Percentiles rank a stretch among this genome's conserved stretches.
Conservation (phyloP, 352 stramenopile genomes). For the Globisporangium alternatum region DNA sequence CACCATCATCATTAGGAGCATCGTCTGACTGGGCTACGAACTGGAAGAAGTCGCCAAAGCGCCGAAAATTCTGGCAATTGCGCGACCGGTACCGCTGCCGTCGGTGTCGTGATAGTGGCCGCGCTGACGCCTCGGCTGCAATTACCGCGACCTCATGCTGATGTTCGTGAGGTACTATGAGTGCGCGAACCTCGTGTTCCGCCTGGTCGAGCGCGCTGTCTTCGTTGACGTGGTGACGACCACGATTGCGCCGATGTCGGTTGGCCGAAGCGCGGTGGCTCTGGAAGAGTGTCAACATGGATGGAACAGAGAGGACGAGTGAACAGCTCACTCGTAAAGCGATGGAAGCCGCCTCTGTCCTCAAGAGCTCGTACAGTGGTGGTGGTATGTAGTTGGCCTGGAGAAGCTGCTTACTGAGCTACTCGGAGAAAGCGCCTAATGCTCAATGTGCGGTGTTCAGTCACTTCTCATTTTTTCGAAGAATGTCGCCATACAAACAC, state of each 20-base stretch:
- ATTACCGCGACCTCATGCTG: not conserved
- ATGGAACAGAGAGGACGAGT: not conserved
- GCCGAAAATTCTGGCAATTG: conserved; percentile 24
- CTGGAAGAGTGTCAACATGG: conserved; percentile 13
- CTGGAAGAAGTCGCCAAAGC: conserved; percentile 12
- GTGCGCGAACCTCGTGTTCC: not conserved
- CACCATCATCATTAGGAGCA: not conserved
- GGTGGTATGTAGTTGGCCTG: no score
- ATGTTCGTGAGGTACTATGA: not conserved
- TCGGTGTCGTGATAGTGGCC: not conserved
- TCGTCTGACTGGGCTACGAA: not conserved
- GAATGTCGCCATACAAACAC: no score
- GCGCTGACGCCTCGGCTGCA: not conserved
- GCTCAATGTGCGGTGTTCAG: no score
- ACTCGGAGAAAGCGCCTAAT: no score
- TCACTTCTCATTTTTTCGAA: no score
- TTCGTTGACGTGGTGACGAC: conserved; percentile 3
- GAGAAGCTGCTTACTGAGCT: no score
- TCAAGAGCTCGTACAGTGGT: not conserved
- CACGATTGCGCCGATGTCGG: not conserved
- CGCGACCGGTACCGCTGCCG: conserved; percentile 23
- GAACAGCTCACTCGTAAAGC: not conserved
- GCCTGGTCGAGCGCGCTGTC: not conserved
- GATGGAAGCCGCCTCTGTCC: not conserved
- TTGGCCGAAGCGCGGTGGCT: not conserved